Percentiles rank a stretch among this genome's conserved stretches.
Evolutionary conservation across 352 stramenopile species (phyloP).

Genomic region (Globisporangium paddicum): DNA sequence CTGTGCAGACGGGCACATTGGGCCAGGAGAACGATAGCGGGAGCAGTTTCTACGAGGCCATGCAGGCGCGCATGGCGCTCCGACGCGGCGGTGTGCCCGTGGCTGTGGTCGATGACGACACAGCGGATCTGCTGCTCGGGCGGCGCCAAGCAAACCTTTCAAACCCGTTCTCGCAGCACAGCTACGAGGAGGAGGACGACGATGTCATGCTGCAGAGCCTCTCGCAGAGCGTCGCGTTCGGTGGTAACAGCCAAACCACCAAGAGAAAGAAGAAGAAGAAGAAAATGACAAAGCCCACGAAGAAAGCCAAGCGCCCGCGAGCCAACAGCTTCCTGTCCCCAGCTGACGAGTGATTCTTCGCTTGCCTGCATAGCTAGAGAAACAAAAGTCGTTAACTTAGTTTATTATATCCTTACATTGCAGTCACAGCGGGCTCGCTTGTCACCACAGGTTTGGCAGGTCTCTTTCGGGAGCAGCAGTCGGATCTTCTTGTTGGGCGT

Average conservation of each 20-base stretch:
- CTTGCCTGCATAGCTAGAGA: not conserved
- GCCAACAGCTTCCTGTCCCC: conserved; percentile 11
- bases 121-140: conserved; percentile 52
- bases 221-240: conserved; percentile 49
- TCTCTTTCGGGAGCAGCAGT: not conserved
- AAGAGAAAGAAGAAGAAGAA: conserved; percentile 5
- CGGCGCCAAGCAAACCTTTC: conserved; percentile 22
- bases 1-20: conserved; percentile 19
- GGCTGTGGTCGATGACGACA: conserved; percentile 24
- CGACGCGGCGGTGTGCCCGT: conserved; percentile 27
- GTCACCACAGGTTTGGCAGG: not conserved
- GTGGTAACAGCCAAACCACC: conserved; percentile 13
- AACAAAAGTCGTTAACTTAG: not conserved
- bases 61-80: conserved; percentile 44
- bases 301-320: not conserved
- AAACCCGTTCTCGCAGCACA: conserved; percentile 50
- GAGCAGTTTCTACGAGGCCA: conserved; percentile 18
- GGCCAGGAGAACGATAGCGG: conserved; percentile 14
- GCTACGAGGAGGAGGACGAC: conserved; percentile 43
- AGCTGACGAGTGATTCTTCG: not conserved
- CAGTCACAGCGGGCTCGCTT: not conserved
- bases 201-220: conserved; percentile 74
- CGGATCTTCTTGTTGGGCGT: conserved; percentile 44
- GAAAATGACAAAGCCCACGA: not conserved
- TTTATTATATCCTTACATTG: conserved; percentile 1